phyloP scores from a whole-genome alignment of 192 early-diverging fungal species.

The Umbelopsis sp. region DNA sequence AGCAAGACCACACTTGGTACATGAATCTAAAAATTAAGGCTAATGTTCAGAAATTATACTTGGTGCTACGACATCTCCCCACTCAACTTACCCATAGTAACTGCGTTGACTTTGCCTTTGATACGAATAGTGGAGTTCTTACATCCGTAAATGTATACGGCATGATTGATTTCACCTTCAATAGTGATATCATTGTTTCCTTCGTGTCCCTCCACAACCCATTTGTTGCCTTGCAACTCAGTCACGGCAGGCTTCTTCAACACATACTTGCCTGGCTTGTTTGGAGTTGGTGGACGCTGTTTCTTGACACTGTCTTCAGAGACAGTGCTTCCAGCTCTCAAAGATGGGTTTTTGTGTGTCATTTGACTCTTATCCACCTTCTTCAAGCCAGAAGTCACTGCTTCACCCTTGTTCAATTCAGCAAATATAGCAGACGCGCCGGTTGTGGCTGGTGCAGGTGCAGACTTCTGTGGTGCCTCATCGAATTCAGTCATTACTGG shows the following conservation, averaged over 20 bases:
- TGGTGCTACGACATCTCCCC: background rate
- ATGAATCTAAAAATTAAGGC: conserved; percentile 62
- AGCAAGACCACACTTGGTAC: conserved; percentile 85
- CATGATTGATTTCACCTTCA: conserved; percentile 83
- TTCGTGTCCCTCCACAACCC: conserved; percentile 91
- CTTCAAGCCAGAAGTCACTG: conserved; percentile 76
- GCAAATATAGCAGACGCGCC: conserved; percentile 76
- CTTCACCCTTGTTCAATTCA: conserved; percentile 80
- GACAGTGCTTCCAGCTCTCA: conserved; percentile 73
- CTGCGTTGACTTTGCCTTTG: conserved; percentile 90
- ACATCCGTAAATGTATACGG: conserved; percentile 95
- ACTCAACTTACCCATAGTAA: conserved; percentile 71
- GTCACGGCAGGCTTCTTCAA: conserved; percentile 78
- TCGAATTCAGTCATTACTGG: conserved; percentile 29
- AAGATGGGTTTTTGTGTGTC: conserved; percentile 97
- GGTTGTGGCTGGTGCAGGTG: conserved; percentile 34
- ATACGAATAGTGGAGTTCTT: conserved; percentile 87
- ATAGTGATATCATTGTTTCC: conserved; percentile 74
- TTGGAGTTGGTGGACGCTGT: conserved; percentile 55
- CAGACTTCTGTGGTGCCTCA: conserved; percentile 19
- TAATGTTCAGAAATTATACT: background rate
- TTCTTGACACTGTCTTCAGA: conserved; percentile 35
- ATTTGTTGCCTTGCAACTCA: conserved; percentile 88
- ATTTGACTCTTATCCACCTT: conserved; percentile 96
- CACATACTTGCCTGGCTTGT: conserved; percentile 56